Evolutionary conservation across 768 basidiomycete genomes (phyloP).

Genomic region (Lactarius hatsudake): DNA sequence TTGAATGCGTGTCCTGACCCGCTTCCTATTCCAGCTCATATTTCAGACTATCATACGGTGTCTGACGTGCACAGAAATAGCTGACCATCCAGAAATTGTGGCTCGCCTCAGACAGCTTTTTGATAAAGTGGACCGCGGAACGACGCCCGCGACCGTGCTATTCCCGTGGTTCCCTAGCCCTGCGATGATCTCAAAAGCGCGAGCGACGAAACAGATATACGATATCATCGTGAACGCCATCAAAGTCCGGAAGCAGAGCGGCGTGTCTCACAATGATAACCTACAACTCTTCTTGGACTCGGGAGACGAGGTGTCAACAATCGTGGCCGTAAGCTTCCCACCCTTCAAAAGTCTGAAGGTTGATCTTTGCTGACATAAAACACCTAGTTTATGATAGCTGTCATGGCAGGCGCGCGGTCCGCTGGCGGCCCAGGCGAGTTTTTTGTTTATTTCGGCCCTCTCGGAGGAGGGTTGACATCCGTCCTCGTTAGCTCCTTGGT

Average conservation of each 20-base stretch:
- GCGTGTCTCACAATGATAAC: constrained; percentile 58
- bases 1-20: neutral
- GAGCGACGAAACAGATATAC: constrained; percentile 75
- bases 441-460: neutral
- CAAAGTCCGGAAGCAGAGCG: constrained; percentile 54
- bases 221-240: constrained; percentile 61
- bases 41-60: constrained; percentile 74
- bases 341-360: constrained; percentile 2
- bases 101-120: constrained; percentile 61
- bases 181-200: constrained; percentile 66
- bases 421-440: constrained; percentile 65
- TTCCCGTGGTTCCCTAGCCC: constrained; percentile 76
- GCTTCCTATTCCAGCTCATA: constrained; percentile 40
- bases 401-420: constrained; percentile 78
- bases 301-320: constrained; percentile 62
- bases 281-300: constrained; percentile 72
- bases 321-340: constrained; percentile 58
- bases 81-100: constrained; percentile 60
- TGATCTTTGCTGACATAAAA: constrained; percentile 24
- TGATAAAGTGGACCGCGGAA: constrained; percentile 64
- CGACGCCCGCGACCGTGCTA: constrained; percentile 69
- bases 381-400: constrained; percentile 74
- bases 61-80: constrained; percentile 65
- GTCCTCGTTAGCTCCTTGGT: constrained; percentile 59
- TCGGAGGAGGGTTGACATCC: constrained; percentile 17